Evolutionary conservation across 2,329 filamentous ascomycete species (phyloP).

Genomic region (Fragosphaeria purpurea): DNA sequence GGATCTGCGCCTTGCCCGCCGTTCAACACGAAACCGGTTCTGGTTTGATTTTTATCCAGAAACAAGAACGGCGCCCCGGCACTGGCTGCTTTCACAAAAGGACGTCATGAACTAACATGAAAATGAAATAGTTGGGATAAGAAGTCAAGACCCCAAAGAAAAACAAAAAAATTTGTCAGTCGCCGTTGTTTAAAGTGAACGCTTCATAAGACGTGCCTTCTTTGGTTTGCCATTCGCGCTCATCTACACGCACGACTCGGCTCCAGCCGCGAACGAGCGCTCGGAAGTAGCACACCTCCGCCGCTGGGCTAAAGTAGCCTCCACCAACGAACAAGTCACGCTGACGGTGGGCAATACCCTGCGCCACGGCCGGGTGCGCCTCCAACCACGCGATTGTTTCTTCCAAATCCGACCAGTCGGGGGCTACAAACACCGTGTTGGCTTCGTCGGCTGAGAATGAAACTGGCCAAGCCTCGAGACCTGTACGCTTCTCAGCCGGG

Average conservation of each 20-base stretch:
- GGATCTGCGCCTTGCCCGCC: too few relatives aligned
- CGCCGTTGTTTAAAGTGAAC: constrained; percentile 22
- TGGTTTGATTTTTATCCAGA: too few relatives aligned
- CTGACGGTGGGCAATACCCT: constrained; percentile 32
- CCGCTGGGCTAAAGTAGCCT: constrained; percentile 32
- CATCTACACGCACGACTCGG: constrained; percentile 25
- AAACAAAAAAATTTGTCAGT: constrained; percentile 4
- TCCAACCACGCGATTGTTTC: constrained; percentile 32
- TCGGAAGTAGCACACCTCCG: constrained; percentile 39
- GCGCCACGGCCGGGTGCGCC: constrained; percentile 26
- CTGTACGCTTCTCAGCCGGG: not conserved
- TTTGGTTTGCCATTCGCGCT: constrained; percentile 23
- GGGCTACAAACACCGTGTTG: constrained; percentile 33
- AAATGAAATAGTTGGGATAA: too few relatives aligned
- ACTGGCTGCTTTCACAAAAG: too few relatives aligned
- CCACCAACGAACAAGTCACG: constrained; percentile 26
- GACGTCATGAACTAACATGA: too few relatives aligned
- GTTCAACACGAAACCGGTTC: too few relatives aligned
- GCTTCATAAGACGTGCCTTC: constrained; percentile 30
- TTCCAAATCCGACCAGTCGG: constrained; percentile 37
- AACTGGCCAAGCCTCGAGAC: constrained; percentile 24
- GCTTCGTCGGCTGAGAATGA: constrained; percentile 22
- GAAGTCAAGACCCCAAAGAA: not conserved
- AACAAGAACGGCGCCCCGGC: too few relatives aligned
- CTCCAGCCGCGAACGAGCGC: constrained; percentile 34